These are phyloP conservation scores for Trichosporon sp. DNA, from an alignment of 1,284 basidiomycete genomes.

Conservation along the genomic window DNA sequence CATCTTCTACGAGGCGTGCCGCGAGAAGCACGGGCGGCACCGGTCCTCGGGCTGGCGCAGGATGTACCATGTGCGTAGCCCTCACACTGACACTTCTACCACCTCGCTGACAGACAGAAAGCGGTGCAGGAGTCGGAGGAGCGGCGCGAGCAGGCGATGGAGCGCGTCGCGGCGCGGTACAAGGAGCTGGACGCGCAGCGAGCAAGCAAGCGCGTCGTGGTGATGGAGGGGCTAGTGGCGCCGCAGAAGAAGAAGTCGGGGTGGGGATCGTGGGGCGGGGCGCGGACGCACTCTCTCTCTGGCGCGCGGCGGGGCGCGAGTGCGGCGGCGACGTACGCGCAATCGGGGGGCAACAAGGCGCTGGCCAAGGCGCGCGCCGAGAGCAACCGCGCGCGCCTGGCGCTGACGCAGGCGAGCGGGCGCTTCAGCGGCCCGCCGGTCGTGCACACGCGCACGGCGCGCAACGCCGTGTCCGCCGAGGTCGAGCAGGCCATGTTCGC, in stretches of 20 bases:
- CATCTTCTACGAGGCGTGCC: conserved; percentile 32
- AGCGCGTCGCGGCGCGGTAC: conserved; percentile 35
- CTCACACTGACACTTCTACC: not conserved
- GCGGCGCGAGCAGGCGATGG: conserved; percentile 29
- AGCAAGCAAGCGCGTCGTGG: conserved; percentile 33
- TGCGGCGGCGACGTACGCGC: not conserved
- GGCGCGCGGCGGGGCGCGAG: conserved; percentile 3
- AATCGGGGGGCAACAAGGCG: conserved; percentile 12
- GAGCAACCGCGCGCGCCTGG: conserved; percentile 34
- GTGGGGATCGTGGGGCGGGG: not conserved
- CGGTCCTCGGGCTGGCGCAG: conserved; percentile 40
- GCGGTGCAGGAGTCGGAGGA: conserved; percentile 34
- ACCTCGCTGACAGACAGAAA: conserved; percentile 27
- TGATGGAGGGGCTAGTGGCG: conserved; percentile 29
- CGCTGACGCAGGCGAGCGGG: conserved; percentile 41
- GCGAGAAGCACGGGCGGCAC: conserved; percentile 26
- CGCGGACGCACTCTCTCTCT: not conserved
- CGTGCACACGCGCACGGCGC: conserved; percentile 3
- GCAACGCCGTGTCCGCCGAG: not conserved
- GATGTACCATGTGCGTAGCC: conserved; percentile 37
- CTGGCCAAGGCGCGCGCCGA: conserved; percentile 39
- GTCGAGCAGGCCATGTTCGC: not conserved
- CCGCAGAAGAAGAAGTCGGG: conserved; percentile 8
- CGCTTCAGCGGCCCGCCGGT: conserved; percentile 30
- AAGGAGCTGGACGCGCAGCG: conserved; percentile 36